Percentiles rank a stretch among this genome's conserved stretches.
These are phyloP conservation scores for Mixia osmundae DNA, from an alignment of 1,284 basidiomycete genomes.

Conservation along the genomic window DNA sequence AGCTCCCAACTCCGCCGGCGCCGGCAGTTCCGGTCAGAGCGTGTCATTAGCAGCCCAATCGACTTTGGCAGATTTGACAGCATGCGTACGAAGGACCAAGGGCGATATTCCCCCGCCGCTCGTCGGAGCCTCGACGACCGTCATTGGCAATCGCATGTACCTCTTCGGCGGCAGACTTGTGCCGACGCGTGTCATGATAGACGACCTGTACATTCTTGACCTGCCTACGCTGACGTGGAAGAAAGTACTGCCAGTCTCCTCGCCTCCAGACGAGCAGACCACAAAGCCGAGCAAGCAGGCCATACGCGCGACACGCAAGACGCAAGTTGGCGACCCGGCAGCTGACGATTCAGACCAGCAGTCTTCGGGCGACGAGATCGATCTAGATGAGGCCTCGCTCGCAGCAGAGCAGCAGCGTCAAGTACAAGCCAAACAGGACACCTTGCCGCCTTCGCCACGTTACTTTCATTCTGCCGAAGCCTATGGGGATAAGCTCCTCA, in stretches of 20 bases:
- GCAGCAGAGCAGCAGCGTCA: too few relatives aligned
- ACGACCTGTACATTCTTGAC: slow-evolving; percentile 68
- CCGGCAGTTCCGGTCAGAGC: too few relatives aligned
- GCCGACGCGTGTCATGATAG: slow-evolving; percentile 58
- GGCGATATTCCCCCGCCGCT: slow-evolving; percentile 1
- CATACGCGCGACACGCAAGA: neutral
- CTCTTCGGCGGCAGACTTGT: slow-evolving; percentile 75
- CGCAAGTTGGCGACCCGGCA: slow-evolving; percentile 7
- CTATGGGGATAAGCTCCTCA: slow-evolving; percentile 61
- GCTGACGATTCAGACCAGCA: neutral
- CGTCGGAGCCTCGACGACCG: slow-evolving; percentile 38
- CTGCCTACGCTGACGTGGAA: slow-evolving; percentile 54
- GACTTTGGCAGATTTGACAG: slow-evolving; percentile 1
- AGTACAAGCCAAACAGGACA: too few relatives aligned
- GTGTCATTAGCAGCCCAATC: too few relatives aligned
- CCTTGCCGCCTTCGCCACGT: slow-evolving; percentile 21
- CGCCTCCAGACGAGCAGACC: too few relatives aligned
- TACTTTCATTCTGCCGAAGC: slow-evolving; percentile 58
- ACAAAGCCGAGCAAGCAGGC: neutral
- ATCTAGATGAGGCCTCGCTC: too few relatives aligned
- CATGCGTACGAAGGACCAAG: neutral
- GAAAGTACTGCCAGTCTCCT: slow-evolving; percentile 36
- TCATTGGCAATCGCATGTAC: slow-evolving; percentile 58
- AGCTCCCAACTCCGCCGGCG: too few relatives aligned
- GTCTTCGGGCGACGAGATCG: too few relatives aligned